A percentile compares a stretch with the other conserved stretches of the same genome.
Evolutionary conservation across 148 eudicot species (phyloP).

Genomic region (Vaccinium myrtillus): DNA sequence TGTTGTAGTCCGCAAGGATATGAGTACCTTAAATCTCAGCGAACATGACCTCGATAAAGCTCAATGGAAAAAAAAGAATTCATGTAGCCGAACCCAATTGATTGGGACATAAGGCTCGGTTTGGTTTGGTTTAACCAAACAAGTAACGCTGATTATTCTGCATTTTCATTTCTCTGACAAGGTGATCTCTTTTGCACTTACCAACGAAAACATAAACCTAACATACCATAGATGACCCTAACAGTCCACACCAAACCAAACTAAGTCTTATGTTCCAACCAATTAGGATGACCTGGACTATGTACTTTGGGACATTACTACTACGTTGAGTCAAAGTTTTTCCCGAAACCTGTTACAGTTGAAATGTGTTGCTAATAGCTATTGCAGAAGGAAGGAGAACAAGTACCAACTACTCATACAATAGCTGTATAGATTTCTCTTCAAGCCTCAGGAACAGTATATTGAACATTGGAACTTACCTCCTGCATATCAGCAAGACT

Average conservation of each 20-base stretch:
- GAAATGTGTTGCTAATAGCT: not conserved
- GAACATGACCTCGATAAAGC: too few species aligned
- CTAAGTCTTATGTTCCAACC: not conserved
- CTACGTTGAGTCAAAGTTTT: too few species aligned
- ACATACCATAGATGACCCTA: not conserved
- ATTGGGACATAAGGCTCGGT: too few species aligned
- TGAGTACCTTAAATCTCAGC: too few species aligned
- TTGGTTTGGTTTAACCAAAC: not conserved
- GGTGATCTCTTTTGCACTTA: not conserved
- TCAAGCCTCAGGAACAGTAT: not conserved
- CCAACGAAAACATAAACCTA: not conserved
- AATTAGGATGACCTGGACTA: not conserved
- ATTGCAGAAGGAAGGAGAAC: not conserved
- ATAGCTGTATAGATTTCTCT: not conserved
- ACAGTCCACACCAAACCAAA: not conserved
- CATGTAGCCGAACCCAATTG: too few species aligned
- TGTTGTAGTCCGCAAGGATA: too few species aligned
- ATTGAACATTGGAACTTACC: conserved; percentile 40
- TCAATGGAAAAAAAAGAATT: too few species aligned
- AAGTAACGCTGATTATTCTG: not conserved
- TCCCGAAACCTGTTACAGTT: not conserved
- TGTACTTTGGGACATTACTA: not conserved
- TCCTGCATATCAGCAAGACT: conserved; percentile 93
- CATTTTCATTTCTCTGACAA: not conserved
- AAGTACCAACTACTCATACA: not conserved